phyloP scores from a whole-genome alignment of 176 grass and related monocot genomes.

The Pharus latifolius region DNA sequence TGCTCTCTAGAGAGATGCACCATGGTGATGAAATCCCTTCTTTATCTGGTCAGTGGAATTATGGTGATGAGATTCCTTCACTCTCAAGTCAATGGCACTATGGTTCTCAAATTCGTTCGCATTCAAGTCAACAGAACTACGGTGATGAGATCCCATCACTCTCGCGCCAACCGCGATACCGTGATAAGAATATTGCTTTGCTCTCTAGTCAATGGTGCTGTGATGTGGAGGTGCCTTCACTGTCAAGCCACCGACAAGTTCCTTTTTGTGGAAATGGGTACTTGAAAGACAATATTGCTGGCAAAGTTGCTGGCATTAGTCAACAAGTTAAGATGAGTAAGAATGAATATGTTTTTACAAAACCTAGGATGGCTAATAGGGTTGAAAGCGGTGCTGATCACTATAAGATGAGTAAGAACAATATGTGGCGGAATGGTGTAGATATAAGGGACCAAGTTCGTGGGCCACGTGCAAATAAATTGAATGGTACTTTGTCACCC shows the following conservation, averaged over 20 bases:
- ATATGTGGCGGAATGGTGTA: constrained; percentile 8
- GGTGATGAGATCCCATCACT: constrained; percentile 34
- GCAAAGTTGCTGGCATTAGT: constrained; percentile 1
- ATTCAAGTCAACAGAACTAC: constrained; percentile 21
- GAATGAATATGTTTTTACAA: constrained; percentile 8
- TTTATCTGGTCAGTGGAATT: not conserved
- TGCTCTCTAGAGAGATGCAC: not conserved
- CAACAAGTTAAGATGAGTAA: constrained; percentile 9
- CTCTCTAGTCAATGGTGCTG: constrained; percentile 20
- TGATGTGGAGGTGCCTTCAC: not conserved
- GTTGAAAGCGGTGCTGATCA: not conserved
- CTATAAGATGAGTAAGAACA: constrained; percentile 16
- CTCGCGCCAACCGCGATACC: constrained; percentile 2
- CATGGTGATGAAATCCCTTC: not conserved
- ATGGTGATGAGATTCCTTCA: not conserved
- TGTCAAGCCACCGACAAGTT: constrained; percentile 3
- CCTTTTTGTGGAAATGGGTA: constrained; percentile 16
- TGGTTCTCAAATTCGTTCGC: not conserved
- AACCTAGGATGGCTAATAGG: not conserved
- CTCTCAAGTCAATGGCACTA: not conserved
- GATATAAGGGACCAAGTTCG: constrained; percentile 25
- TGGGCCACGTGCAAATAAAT: constrained; percentile 35
- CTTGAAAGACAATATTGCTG: not conserved
- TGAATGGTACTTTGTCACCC: constrained; percentile 5
- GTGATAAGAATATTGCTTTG: constrained; percentile 15